Base-by-base conservation (phyloP, 2,329 filamentous ascomycete species). In the Hypoxylon sp. region DNA sequence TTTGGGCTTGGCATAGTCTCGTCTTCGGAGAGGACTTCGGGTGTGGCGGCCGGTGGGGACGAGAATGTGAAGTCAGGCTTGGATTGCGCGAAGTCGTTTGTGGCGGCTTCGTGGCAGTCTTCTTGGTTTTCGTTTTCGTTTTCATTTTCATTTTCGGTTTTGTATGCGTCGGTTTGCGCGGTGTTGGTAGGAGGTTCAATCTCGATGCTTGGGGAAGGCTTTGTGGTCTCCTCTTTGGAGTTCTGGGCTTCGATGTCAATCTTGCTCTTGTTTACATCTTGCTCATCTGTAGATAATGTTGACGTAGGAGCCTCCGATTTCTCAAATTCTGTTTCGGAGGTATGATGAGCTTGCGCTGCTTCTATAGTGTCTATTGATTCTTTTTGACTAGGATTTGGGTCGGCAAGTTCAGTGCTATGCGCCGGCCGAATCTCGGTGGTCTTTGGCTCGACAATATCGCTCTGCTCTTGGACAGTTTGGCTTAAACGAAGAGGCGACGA, bases 61-160 rank as follows among this genome's bases (percentile, higher is more conserved):
- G 75, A 75, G 63, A 76, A 75, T 1, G 65, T 66, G 63, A 74
- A 74, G 65, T 75, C 74, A 2, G 65, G 72, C 42, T 73, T 76
- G 9, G 74, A 74, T 47, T 75, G 74, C 11, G 73, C 70, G 57
- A 73, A 75, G n/a, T 44, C 42, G 35, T 68, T 44, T 17, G 51
- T 24, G 37, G 50, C 19, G 14, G 60, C 19, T 31, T 37, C 47
- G 8, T 44, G 63, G 17, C 37, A 17, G 10, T 55, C 47, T 29
- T 13, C n/a, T 11, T 64, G 35, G 24, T 35, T 35, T 44, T 31
- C 24, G 9, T 11, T 22, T 22, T 64, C 42, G 24, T 35, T 35
- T 44, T 31, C 24, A 4, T 11, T 22, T 22, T 44, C 17, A 8
- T 44, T 44, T 19, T n/a, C 26, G 3, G 17, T 26, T 35, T 42